Evolutionary conservation across 345 rosid species (phyloP).

Genomic region (Brassica napus): Da-Ae NC_063446.1:13414501-13415000

Average conservation of each 20-base stretch:
- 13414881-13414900: neutral
- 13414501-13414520: slow-evolving; percentile 66
- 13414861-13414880: neutral
- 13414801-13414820: slow-evolving; percentile 33
- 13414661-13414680: neutral
- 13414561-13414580: slow-evolving; percentile 65
- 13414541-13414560: slow-evolving; percentile 70
- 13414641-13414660: slow-evolving; percentile 42
- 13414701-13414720: neutral
- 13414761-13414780: neutral
- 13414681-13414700: neutral
- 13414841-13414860: neutral
- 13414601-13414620: slow-evolving; percentile 55
- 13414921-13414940: neutral
- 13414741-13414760: slow-evolving; percentile 39
- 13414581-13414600: slow-evolving; percentile 53
- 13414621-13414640: slow-evolving; percentile 66
- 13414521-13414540: slow-evolving; percentile 72
- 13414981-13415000: too few relatives aligned
- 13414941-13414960: too few relatives aligned
- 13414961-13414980: too few relatives aligned
- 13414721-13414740: neutral
- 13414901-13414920: neutral
- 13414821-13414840: slow-evolving; percentile 23
- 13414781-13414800: neutral